Base-by-base conservation (phyloP, 495 filamentous ascomycete species). In the Lophium mytilinum region DNA sequence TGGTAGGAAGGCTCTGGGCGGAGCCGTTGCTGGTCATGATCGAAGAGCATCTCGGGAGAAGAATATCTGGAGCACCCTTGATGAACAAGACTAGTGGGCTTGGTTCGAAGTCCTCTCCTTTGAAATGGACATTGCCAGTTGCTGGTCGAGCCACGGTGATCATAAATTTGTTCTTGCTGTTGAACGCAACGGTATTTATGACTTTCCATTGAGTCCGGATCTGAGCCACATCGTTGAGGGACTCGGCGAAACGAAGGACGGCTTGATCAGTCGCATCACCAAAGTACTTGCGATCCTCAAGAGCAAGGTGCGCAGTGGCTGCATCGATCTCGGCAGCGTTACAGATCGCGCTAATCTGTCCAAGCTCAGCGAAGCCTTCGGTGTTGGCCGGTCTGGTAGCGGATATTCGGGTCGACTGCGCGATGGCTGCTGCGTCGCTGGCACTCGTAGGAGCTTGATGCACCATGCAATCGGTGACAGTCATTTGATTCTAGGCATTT, bases 101-200 rank as follows among this genome's bases (percentile, higher is more conserved):
- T 30, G 24, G 6, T 30, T 30, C 24, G 24, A 30, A 30, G 6
- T 30, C 24, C 24, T 30, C 6, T 30, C 24, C 24, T 30, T 30
- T 30, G 24, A 30, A 30, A 30, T 30, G 24, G 6, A 30, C 24
- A 30, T 30, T 30, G 6, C 24, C 24, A 30, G 24, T 30, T 3
- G 24, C 24, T 30, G 24, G 24, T 3, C 24, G 24, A 30, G 24
- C 24, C 3, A 30, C 24, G 3, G 24, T 30, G 49, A 87, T 75
- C 83, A 87, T 87, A 68, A 79, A 89, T 65, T 89, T 90, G 66
- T 88, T 88, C 72, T 87, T 87, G 63, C 80, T 84, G 66, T 89
- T 90, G 72, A 90, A 89, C 0, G 81, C 81, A 7, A 88, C 70
- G 58, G 87, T 79, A 67, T 81, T 86, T 7, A 80, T 74, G 39